Conservation (phyloP, 768 basidiomycete species). For the Strobilomyces dryophilus region DNA sequence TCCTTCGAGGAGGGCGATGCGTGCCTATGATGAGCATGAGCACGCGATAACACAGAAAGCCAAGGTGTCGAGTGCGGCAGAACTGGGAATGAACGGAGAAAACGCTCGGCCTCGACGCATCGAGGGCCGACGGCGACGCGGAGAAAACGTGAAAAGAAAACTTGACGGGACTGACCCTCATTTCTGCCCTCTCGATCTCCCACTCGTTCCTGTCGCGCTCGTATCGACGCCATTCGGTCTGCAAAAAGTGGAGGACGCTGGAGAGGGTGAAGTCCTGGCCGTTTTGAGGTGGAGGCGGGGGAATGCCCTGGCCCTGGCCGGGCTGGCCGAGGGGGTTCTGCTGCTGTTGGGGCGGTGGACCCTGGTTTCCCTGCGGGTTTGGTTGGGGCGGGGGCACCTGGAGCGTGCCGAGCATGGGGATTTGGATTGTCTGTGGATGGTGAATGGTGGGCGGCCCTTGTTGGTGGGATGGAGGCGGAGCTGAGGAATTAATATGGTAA, state of each 20-base stretch:
- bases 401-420: slow-evolving; percentile 71
- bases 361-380: slow-evolving; percentile 34
- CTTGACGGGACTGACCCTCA: slow-evolving; percentile 68
- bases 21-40: slow-evolving; percentile 53
- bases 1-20: slow-evolving; percentile 95
- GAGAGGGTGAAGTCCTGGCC: slow-evolving; percentile 93
- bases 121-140: not conserved
- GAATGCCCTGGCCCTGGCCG: slow-evolving; percentile 52
- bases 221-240: slow-evolving; percentile 96
- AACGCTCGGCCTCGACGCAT: not conserved
- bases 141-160: slow-evolving; percentile 3
- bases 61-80: not conserved
- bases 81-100: not conserved
- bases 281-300: slow-evolving; percentile 76
- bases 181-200: slow-evolving; percentile 99
- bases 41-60: not conserved
- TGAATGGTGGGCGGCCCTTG: slow-evolving; percentile 32
- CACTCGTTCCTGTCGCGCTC: slow-evolving; percentile 99
- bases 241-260: slow-evolving; percentile 92
- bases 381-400: slow-evolving; percentile 56
- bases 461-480: slow-evolving; percentile 12
- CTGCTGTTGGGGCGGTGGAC: slow-evolving; percentile 51
- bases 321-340: slow-evolving; percentile 52
- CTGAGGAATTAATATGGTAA: slow-evolving; percentile 21
- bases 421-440: slow-evolving; percentile 42